Percentiles rank a stretch among this genome's conserved stretches.
phyloP scores from a whole-genome alignment of 1,139 yeast genomes.

The Taiozyma sp. region DNA sequence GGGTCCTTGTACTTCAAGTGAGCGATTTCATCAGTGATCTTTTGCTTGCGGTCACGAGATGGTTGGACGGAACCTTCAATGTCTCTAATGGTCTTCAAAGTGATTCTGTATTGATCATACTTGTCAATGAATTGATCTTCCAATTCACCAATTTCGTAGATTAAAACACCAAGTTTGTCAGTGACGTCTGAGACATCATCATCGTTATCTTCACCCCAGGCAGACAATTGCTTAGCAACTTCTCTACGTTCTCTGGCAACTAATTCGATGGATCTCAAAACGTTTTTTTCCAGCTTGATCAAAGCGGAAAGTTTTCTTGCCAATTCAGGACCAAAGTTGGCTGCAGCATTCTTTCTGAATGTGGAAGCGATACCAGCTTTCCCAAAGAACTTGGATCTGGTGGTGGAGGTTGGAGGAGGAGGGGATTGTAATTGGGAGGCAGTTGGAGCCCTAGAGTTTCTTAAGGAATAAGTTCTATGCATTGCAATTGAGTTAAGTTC shows the following conservation, averaged over 20 bases:
- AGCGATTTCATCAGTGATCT: constrained; percentile 81
- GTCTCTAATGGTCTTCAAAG: constrained; percentile 75
- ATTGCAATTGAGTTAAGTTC: constrained; percentile 21
- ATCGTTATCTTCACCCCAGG: constrained; percentile 85
- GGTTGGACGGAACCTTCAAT: constrained; percentile 88
- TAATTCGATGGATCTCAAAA: constrained; percentile 74
- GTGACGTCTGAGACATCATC: constrained; percentile 84
- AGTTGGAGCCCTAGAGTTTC: constrained; percentile 77
- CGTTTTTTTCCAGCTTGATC: constrained; percentile 79
- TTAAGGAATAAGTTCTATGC: constrained; percentile 83
- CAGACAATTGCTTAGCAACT: constrained; percentile 77
- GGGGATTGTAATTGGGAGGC: constrained; percentile 79
- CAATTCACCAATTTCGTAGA: constrained; percentile 80
- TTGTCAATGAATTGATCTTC: constrained; percentile 86
- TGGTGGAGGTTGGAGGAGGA: constrained; percentile 73
- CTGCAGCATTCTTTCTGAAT: constrained; percentile 69
- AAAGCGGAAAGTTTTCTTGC: constrained; percentile 72
- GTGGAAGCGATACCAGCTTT: constrained; percentile 62
- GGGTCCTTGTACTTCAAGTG: constrained; percentile 82
- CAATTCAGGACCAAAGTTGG: constrained; percentile 73
- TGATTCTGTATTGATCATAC: constrained; percentile 82
- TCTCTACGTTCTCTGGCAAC: constrained; percentile 77
- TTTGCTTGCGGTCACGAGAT: constrained; percentile 80
- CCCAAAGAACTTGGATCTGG: constrained; percentile 71
- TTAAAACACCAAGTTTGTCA: constrained; percentile 79